These are phyloP conservation scores for Fomes fomentarius DNA, from an alignment of 1,284 basidiomycete genomes.

Conservation along the genomic window DNA sequence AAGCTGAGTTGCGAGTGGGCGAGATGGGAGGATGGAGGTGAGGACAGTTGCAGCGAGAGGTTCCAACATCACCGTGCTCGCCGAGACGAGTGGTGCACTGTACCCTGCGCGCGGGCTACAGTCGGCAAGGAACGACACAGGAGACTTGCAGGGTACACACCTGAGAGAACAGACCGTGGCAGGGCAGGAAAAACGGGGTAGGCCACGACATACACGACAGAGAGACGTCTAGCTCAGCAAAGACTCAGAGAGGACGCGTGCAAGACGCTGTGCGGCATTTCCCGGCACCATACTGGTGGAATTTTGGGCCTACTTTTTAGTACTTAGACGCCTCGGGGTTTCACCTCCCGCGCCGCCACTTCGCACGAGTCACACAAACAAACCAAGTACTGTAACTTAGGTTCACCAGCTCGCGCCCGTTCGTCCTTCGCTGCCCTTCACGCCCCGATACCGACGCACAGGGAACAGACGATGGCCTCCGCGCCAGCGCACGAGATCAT, in stretches of 20 bases:
- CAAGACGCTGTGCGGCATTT: slow-evolving; percentile 20
- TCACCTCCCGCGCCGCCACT: slow-evolving; percentile 1
- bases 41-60: slow-evolving; percentile 53
- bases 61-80: slow-evolving; percentile 48
- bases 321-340: slow-evolving; percentile 12
- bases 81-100: slow-evolving; percentile 37
- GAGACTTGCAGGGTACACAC: slow-evolving; percentile 6
- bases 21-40: slow-evolving; percentile 51
- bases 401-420: slow-evolving; percentile 1
- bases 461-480: slow-evolving; percentile 9
- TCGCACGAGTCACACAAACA: no score
- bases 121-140: slow-evolving; percentile 2
- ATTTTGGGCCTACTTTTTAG: slow-evolving; percentile 10
- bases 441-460: not conserved
- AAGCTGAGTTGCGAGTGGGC: slow-evolving; percentile 37
- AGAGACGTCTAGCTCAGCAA: slow-evolving; percentile 12
- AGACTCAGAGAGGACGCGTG: not conserved
- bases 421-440: not conserved
- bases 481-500: slow-evolving; percentile 59
- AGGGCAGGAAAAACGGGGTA: slow-evolving; percentile 11
- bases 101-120: slow-evolving; percentile 12
- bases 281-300: slow-evolving; percentile 10
- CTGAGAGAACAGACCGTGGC: slow-evolving; percentile 21
- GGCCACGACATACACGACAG: slow-evolving; percentile 25
- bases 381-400: no score